phyloP scores from a whole-genome alignment of 1,284 basidiomycete species.

The Pyrrhoderma noxium region DNA sequence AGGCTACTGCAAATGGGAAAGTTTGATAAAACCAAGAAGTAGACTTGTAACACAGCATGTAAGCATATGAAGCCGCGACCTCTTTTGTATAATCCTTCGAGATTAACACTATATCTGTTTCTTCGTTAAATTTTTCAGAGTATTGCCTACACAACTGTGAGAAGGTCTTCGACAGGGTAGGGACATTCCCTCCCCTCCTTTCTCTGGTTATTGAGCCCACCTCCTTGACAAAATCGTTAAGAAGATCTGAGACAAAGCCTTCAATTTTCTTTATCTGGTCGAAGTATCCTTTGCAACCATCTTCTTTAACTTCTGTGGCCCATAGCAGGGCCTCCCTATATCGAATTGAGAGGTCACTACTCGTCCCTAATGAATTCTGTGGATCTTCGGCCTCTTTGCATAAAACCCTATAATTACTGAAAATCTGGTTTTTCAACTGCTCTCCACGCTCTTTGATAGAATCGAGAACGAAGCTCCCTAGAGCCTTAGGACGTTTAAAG shows the following conservation, averaged over 20 bases:
- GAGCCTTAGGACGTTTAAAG: conserved; percentile 2
- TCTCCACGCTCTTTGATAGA: conserved; percentile 26
- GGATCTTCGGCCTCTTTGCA: conserved; percentile 1
- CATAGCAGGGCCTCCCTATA: conserved; percentile 9
- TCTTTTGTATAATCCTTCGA: conserved; percentile 18
- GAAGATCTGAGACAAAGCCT: conserved; percentile 2
- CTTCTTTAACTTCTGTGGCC: background rate
- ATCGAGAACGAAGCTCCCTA: conserved; percentile 27
- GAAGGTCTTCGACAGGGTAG: no score
- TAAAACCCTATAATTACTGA: conserved; percentile 22
- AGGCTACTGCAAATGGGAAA: background rate
- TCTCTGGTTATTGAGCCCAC: background rate
- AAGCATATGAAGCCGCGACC: conserved; percentile 47
- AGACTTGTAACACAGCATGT: conserved; percentile 15
- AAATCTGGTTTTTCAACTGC: conserved; percentile 25
- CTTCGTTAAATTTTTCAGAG: no score
- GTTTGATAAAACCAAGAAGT: no score
- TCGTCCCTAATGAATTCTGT: background rate
- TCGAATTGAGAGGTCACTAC: conserved; percentile 1
- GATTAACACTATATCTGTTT: no score
- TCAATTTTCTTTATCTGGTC: conserved; percentile 1
- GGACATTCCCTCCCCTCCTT: no score
- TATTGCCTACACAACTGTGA: no score
- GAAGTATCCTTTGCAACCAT: background rate
- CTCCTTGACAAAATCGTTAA: background rate